Evolutionary conservation across 2,329 filamentous ascomycete genomes (phyloP), one percentile per base, ranked within the genome.

Genomic region (Thielaviopsis punctulata): DNA sequence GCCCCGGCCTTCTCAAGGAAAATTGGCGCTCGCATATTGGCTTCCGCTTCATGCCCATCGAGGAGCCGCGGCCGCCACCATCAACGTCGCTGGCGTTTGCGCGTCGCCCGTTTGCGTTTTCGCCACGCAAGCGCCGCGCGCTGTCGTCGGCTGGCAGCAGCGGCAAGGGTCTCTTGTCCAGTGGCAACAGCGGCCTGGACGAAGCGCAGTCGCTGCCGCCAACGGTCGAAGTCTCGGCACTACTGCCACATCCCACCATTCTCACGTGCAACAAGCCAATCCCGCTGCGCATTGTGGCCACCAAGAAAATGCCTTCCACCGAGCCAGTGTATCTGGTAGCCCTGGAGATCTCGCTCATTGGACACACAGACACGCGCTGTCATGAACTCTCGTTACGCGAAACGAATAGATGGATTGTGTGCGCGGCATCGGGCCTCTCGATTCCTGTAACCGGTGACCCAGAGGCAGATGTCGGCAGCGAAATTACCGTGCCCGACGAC

Each of bases 21-120:
- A 95, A 95, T 61, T 84, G 87, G 65, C 74, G 89, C 19, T 72
- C 73, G 57, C 69, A 76, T 56, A 62, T 73, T 33, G 79, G 80
- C 33, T 83, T 95, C 67, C 90, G 86, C 54, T 92, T 98, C 63
- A 73, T 95, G 36, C 92, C 92, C 4, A 90, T 96, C 58, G 92
- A 98, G 64, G 86, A 87, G 5, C 89, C 90, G 0, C 74, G 89
- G 43, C 79, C 79, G 0, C 69, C 75, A 4, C 69, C 72, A 45
- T 75, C 79, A 1, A 76, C 78, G 22, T 82, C 87, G 58, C 89
- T 96, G 65, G 81, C 84, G 2, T 98, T 86, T 66, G 92, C 89
- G 2, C 74, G 88, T 54, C 77, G 90, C 21, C 77, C 77, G 0
- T 81, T 78, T 58, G 67, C 69, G 23, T 82, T 82, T 59, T 66